Percentiles rank a stretch among this genome's conserved stretches.
phyloP scores from a whole-genome alignment of 495 filamentous ascomycete species.

The Penicillium herquei region DNA sequence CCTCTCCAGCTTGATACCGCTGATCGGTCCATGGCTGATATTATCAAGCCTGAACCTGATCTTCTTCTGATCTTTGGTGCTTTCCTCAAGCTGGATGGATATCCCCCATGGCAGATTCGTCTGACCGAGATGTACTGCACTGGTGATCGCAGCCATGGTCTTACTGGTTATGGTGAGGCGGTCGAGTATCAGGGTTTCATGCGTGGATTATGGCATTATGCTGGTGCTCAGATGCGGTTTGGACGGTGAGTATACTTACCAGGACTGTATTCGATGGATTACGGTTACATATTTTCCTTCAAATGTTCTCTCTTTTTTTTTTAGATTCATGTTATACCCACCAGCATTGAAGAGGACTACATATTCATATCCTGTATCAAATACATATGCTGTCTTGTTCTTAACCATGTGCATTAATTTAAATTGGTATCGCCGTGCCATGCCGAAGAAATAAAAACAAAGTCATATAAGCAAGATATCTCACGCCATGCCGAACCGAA shows the following conservation, averaged over 20 bases:
- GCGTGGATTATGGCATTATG: slow-evolving; percentile 75
- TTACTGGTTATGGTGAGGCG: slow-evolving; percentile 43
- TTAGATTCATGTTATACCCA: slow-evolving; percentile 11
- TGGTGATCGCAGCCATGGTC: slow-evolving; percentile 40
- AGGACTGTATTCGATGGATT: neutral
- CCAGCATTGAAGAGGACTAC: slow-evolving; percentile 7
- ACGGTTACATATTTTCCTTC: neutral
- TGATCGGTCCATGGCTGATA: neutral
- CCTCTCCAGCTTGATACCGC: slow-evolving; percentile 23
- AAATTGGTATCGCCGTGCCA: slow-evolving; percentile 21
- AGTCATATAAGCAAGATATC: neutral
- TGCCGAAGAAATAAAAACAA: neutral
- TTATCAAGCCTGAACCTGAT: slow-evolving; percentile 69
- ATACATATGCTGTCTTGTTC: neutral
- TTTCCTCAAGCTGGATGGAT: slow-evolving; percentile 77
- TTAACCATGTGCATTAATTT: slow-evolving; percentile 7
- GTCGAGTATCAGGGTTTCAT: slow-evolving; percentile 96
- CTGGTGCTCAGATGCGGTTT: slow-evolving; percentile 83
- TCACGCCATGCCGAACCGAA: neutral
- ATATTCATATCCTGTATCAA: slow-evolving; percentile 2
- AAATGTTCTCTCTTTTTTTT: slow-evolving; percentile 1
- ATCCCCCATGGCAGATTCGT: slow-evolving; percentile 94
- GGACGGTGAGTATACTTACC: slow-evolving; percentile 58
- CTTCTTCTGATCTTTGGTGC: slow-evolving; percentile 83
- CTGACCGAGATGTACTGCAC: slow-evolving; percentile 87